Percentiles rank a stretch among this genome's conserved stretches.
phyloP scores from a whole-genome alignment of 129 eudicot species.

The Smallanthus sonchifolius region DNA sequence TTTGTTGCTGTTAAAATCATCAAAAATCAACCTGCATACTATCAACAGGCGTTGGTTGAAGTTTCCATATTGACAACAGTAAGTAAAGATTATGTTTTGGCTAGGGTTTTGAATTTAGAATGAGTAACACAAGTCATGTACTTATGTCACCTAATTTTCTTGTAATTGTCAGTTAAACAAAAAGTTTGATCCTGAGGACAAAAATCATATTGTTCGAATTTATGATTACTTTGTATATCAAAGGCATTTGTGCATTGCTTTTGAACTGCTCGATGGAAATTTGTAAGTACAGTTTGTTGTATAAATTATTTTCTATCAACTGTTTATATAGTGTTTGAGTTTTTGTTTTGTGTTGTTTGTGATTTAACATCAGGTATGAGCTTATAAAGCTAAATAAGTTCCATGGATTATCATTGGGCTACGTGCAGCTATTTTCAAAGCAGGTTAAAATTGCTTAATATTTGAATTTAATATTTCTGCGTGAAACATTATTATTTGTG shows the following conservation, averaged over 20 bases:
- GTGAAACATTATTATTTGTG: constrained; percentile 4
- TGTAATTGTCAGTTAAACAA: constrained; percentile 64
- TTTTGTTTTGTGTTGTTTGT: not conserved
- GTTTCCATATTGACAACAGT: constrained; percentile 85
- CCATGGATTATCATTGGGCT: constrained; percentile 86
- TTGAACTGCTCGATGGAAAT: constrained; percentile 84
- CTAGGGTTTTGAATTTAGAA: constrained; percentile 13
- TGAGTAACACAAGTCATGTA: not conserved
- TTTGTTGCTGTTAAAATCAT: constrained; percentile 92
- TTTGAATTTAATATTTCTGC: not conserved
- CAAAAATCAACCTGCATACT: constrained; percentile 91
- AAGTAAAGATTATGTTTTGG: not conserved
- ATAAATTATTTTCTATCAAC: not conserved
- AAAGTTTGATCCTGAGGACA: constrained; percentile 97
- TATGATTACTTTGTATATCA: constrained; percentile 89
- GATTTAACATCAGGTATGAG: constrained; percentile 66
- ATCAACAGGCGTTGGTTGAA: constrained; percentile 96
- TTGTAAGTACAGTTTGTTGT: constrained; percentile 55
- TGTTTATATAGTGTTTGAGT: not conserved
- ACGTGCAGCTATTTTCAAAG: constrained; percentile 86
- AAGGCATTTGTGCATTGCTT: constrained; percentile 86
- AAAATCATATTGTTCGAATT: constrained; percentile 94
- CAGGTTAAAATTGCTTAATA: constrained; percentile 49
- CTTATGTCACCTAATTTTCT: not conserved
- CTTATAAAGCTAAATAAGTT: constrained; percentile 75